phyloP scores from a whole-genome alignment of 192 early-diverging fungal species.

The Endogone sp. region DNA sequence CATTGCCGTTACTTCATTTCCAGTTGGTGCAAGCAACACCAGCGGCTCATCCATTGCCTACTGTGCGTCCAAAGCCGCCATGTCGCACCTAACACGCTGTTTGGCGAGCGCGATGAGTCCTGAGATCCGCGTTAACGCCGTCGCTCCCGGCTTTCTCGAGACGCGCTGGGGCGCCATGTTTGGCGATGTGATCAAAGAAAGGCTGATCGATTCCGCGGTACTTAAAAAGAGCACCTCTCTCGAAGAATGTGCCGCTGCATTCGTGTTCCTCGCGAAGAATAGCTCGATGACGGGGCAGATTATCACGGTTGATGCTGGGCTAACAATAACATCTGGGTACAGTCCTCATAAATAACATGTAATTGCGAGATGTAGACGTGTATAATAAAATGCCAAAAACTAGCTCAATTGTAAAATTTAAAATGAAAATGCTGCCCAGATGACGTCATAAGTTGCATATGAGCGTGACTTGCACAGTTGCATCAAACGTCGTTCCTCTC shows the following conservation, averaged over 20 bases:
- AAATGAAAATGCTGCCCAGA: no score
- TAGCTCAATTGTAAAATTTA: no score
- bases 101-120: constrained; percentile 4
- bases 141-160: constrained; percentile 14
- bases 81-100: constrained; percentile 11
- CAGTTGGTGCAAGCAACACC: constrained; percentile 5
- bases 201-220: neutral
- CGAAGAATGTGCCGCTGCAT: constrained; percentile 11
- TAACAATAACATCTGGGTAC: no score
- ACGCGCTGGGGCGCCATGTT: constrained; percentile 11
- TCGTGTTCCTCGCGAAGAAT: constrained; percentile 13
- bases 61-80: constrained; percentile 10
- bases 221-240: constrained; percentile 8
- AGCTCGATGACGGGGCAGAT: constrained; percentile 11
- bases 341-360: no score
- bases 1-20: neutral
- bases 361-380: no score
- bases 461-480: no score
- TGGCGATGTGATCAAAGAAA: neutral
- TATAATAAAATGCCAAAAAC: no score
- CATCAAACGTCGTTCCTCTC: no score
- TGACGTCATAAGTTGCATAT: no score
- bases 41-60: constrained; percentile 12
- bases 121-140: constrained; percentile 12
- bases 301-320: constrained; percentile 16